Evolutionary conservation across 495 filamentous ascomycete species (phyloP).

Genomic region (Peziza echinospora): DNA sequence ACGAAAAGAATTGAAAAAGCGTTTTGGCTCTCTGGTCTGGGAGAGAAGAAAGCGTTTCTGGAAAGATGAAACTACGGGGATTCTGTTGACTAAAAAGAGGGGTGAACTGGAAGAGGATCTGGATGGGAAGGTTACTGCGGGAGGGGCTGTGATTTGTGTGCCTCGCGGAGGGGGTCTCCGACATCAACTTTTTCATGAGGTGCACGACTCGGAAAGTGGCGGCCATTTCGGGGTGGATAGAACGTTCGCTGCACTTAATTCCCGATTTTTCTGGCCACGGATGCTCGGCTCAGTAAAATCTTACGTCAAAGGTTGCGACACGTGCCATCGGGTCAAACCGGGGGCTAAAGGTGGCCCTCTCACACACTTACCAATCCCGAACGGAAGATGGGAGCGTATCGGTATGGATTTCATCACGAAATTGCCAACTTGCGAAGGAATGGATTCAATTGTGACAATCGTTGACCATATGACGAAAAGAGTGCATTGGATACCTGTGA

Average conservation of each 20-base stretch:
- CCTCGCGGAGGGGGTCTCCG: not conserved
- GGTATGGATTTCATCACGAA: constrained; percentile 6
- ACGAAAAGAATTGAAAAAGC: too few relatives aligned
- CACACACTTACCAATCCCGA: not conserved
- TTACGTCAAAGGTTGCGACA: not conserved
- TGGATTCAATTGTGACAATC: too few relatives aligned
- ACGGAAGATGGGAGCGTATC: not conserved
- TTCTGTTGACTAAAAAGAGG: too few relatives aligned
- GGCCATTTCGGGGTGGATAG: not conserved
- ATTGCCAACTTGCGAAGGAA: too few relatives aligned
- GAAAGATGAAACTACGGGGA: not conserved
- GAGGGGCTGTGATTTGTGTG: too few relatives aligned
- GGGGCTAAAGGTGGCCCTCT: not conserved
- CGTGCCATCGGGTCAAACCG: not conserved
- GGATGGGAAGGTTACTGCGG: too few relatives aligned
- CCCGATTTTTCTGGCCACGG: not conserved
- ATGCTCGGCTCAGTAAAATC: not conserved
- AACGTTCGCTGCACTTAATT: not conserved
- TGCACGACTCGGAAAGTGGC: not conserved
- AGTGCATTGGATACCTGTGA: constrained; percentile 1
- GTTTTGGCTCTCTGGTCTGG: not conserved
- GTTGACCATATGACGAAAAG: constrained; percentile 2
- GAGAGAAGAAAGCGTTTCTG: not conserved
- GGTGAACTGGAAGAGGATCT: too few relatives aligned
- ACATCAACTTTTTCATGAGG: not conserved